Evolutionary conservation across 768 basidiomycete genomes (phyloP).

Genomic region (Cyclocybe cylindracea): DNA sequence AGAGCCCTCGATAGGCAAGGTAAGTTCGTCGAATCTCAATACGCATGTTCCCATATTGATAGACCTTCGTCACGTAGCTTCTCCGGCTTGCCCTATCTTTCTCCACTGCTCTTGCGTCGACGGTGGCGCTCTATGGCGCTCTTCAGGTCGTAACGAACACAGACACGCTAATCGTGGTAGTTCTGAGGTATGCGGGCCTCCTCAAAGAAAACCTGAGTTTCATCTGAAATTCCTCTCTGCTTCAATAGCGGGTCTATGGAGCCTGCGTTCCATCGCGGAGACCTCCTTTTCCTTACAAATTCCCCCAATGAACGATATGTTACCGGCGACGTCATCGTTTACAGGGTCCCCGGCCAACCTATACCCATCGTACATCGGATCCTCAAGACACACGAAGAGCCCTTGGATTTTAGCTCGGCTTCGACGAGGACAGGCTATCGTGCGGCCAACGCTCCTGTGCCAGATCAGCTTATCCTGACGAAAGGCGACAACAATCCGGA

Average conservation of each 20-base stretch:
- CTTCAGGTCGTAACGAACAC: conserved; percentile 84
- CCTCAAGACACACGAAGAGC: conserved; percentile 73
- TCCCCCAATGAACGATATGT: conserved; percentile 67
- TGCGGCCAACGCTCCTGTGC: not conserved
- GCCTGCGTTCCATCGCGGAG: conserved; percentile 90
- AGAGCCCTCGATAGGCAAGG: not conserved
- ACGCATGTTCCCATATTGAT: not conserved
- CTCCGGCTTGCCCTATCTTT: conserved; percentile 87
- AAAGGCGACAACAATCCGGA: conserved; percentile 93
- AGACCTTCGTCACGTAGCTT: conserved; percentile 42
- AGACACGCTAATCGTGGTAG: conserved; percentile 92
- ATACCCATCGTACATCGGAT: conserved; percentile 96
- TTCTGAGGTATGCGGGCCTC: conserved; percentile 62
- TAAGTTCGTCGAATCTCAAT: not conserved
- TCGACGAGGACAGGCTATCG: conserved; percentile 27
- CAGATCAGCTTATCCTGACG: conserved; percentile 73
- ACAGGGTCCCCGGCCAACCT: conserved; percentile 85
- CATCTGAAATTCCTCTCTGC: not conserved
- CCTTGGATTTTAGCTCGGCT: not conserved
- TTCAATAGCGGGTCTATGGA: conserved; percentile 85
- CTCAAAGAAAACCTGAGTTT: not conserved
- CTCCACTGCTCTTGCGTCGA: conserved; percentile 80
- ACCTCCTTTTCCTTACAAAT: conserved; percentile 91
- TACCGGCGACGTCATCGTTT: conserved; percentile 94
- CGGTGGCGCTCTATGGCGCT: conserved; percentile 94